Evolutionary conservation across 768 basidiomycete genomes (phyloP).

Genomic region (Termitomyces sp.): DNA sequence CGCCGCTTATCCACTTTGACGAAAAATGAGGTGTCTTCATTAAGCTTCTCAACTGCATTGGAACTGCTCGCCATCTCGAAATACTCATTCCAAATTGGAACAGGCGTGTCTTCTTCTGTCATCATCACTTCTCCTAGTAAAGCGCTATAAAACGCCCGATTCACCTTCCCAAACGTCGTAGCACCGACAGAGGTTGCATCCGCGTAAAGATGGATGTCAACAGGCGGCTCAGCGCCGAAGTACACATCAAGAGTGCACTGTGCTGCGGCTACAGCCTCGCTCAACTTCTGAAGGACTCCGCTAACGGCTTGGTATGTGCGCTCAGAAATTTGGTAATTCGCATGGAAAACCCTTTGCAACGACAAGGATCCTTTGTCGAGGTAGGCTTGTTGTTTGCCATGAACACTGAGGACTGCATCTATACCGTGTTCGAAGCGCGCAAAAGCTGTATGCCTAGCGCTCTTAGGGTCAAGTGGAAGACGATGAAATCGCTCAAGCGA

Average conservation of each 20-base stretch:
- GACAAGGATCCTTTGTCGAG: constrained; percentile 34
- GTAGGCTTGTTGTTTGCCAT: constrained; percentile 28
- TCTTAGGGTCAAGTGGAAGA: constrained; percentile 25
- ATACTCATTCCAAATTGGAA: constrained; percentile 44
- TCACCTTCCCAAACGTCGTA: constrained; percentile 30
- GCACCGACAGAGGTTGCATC: constrained; percentile 21
- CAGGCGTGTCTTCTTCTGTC: constrained; percentile 21
- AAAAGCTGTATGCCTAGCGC: constrained; percentile 36
- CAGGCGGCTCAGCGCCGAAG: constrained; percentile 23
- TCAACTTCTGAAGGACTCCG: constrained; percentile 32
- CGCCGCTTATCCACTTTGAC: constrained; percentile 38
- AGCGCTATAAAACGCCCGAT: constrained; percentile 32
- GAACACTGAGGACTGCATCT: constrained; percentile 24
- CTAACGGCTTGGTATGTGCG: constrained; percentile 31
- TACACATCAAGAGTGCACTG: constrained; percentile 31
- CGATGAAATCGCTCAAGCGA: constrained; percentile 36
- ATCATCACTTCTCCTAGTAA: constrained; percentile 35
- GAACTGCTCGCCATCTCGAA: constrained; percentile 39
- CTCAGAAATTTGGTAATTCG: constrained; percentile 33
- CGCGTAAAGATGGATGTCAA: constrained; percentile 37
- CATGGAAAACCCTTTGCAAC: constrained; percentile 36
- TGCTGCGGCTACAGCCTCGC: constrained; percentile 15
- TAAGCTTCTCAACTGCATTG: constrained; percentile 33
- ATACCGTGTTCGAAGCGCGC: constrained; percentile 34
- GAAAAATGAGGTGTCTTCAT: constrained; percentile 28